Conservation (phyloP, 768 basidiomycete species). For the Saitozyma sp. region DNA sequence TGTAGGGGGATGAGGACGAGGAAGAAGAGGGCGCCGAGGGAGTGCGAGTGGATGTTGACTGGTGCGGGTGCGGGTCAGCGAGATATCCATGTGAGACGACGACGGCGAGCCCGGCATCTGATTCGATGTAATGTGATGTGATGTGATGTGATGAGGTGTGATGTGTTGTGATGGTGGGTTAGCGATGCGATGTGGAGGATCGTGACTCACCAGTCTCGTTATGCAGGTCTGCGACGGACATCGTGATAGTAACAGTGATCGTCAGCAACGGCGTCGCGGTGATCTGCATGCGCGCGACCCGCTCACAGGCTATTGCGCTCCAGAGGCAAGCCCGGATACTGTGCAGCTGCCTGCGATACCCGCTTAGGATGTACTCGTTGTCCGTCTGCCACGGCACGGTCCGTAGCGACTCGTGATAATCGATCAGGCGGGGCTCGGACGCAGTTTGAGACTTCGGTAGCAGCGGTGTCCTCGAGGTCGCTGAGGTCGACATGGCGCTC, state of each 20-base stretch:
- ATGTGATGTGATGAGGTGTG: too few relatives aligned
- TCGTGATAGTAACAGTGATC: too few relatives aligned
- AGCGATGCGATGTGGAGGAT: neutral
- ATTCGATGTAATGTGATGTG: too few relatives aligned
- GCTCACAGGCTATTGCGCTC: slow-evolving; percentile 40
- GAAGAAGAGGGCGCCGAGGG: slow-evolving; percentile 67
- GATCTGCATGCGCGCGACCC: neutral
- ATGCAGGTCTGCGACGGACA: slow-evolving; percentile 35
- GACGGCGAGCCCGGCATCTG: neutral
- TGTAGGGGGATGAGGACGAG: slow-evolving; percentile 60
- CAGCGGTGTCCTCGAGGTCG: too few relatives aligned
- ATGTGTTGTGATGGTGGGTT: too few relatives aligned
- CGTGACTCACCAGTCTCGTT: slow-evolving; percentile 46
- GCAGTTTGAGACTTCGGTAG: too few relatives aligned
- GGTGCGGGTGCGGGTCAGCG: slow-evolving; percentile 7
- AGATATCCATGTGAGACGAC: neutral
- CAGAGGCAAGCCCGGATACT: slow-evolving; percentile 29
- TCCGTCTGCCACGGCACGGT: slow-evolving; percentile 50
- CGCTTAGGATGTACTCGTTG: slow-evolving; percentile 42
- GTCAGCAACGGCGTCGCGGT: neutral
- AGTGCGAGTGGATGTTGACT: slow-evolving; percentile 87
- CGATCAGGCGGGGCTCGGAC: slow-evolving; percentile 10
- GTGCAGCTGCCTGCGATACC: slow-evolving; percentile 38
- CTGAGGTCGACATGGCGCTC: too few relatives aligned
- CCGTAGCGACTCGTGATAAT: slow-evolving; percentile 37